These are phyloP conservation scores for Xenoacremonium recifei DNA, from an alignment of 2,329 filamentous ascomycete genomes.

Conservation along the genomic window DNA sequence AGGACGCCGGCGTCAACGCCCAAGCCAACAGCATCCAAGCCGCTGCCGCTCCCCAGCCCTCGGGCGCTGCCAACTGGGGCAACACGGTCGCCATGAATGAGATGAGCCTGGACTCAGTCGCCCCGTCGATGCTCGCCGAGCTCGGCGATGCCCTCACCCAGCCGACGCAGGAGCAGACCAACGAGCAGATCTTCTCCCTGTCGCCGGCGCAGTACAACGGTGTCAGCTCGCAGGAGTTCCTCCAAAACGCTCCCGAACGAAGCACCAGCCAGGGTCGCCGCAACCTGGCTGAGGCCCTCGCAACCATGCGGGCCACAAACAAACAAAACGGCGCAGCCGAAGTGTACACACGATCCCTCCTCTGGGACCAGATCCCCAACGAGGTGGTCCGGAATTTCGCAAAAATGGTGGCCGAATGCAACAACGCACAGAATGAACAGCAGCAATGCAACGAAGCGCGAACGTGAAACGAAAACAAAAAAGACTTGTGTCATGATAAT, in stretches of 20 bases:
- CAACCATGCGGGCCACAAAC: slow-evolving; percentile 69
- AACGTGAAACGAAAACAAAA: slow-evolving; percentile 33
- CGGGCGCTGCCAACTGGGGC: slow-evolving; percentile 38
- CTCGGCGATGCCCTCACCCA: slow-evolving; percentile 68
- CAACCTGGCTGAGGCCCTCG: slow-evolving; percentile 77
- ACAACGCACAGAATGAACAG: slow-evolving; percentile 44
- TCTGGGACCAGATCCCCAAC: slow-evolving; percentile 90
- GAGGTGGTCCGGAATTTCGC: slow-evolving; percentile 93
- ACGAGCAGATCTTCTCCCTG: slow-evolving; percentile 84
- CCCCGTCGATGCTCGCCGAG: slow-evolving; percentile 62
- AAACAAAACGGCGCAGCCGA: slow-evolving; percentile 74
- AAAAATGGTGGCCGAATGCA: slow-evolving; percentile 81
- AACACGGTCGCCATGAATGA: slow-evolving; percentile 41
- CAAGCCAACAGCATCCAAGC: slow-evolving; percentile 42
- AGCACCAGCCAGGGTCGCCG: slow-evolving; percentile 63
- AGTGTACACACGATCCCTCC: slow-evolving; percentile 86
- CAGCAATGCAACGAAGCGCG: slow-evolving; percentile 43
- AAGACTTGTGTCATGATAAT: slow-evolving; percentile 38
- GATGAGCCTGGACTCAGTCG: slow-evolving; percentile 35
- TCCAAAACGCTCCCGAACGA: slow-evolving; percentile 54
- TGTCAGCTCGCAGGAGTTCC: slow-evolving; percentile 65
- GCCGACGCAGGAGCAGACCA: slow-evolving; percentile 80
- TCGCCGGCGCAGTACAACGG: slow-evolving; percentile 87
- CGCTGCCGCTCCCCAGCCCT: slow-evolving; percentile 49
- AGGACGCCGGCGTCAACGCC: slow-evolving; percentile 66